Evolutionary conservation across 768 basidiomycete species (phyloP), one percentile per base, ranked within the genome.

Genomic region (Lactifluus pinguis): DNA sequence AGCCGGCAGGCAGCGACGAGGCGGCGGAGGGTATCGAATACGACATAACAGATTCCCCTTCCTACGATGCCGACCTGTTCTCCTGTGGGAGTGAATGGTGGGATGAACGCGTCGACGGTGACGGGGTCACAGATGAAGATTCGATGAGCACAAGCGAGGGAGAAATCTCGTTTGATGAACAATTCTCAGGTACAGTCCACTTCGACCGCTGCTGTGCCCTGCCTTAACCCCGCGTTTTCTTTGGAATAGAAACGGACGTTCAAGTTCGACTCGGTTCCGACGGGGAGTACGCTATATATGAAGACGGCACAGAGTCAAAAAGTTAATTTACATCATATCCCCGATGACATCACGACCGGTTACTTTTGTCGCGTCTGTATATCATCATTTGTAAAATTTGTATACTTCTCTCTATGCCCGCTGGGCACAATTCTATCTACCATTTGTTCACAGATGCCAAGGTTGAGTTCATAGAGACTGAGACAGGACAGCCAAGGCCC

Each of bases 11-110:
- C n/a, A 45, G 15, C 14, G 65, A 63, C 15, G 68, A 68, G 29
- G 77, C 76, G 49, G 76, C 76, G 71, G 75, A 72, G n/a, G 71
- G 75, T 45, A 77, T 76, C 41, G 79, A 80, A 53, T 74, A 75
- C 19, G 70, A 69, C 15, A n/a, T 29, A 7, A 6, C 32, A n/a
- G 11, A 42, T 30, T 41, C 55, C 29, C 47, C 50, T 19, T 49
- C 13, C 5, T 19, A 52, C 2, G 7, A 21, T 11, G n/a, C 42
- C 4, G 55, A 42, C n/a, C n/a, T n/a, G n/a, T n/a, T n/a, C n/a
- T n/a, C n/a, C 15, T 53, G 41, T 47, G 56, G 32, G 34, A 45
- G 56, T 10, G 52, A 62, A 32, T 58, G 59, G 55, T 64, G 65
- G 65, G 62, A 60, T 29, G 52, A 9, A 53, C 49, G 42, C 49